These are phyloP conservation scores for Viridothelium virens DNA, from an alignment of 495 filamentous ascomycete species.

Conservation along the genomic window DNA sequence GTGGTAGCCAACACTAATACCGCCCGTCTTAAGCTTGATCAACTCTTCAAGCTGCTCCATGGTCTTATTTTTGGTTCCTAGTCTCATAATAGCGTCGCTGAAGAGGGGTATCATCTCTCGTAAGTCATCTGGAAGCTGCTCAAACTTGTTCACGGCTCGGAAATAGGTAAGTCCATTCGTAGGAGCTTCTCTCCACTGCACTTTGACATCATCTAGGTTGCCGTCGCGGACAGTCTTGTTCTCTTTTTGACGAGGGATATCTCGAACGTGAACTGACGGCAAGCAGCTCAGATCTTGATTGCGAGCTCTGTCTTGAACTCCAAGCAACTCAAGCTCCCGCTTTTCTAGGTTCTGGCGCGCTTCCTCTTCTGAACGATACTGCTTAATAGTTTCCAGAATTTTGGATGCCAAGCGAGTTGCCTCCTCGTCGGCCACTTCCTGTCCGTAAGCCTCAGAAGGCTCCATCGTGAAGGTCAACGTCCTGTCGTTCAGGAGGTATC, in stretches of 20 bases:
- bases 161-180: conserved; percentile 98
- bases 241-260: conserved; percentile 76
- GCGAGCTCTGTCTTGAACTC: conserved; percentile 72
- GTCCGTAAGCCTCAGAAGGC: conserved; percentile 63
- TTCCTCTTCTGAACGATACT: conserved; percentile 61
- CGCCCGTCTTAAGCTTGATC: conserved; percentile 95
- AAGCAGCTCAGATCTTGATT: conserved; percentile 79
- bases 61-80: conserved; percentile 75
- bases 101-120: conserved; percentile 82
- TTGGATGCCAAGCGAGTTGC: conserved; percentile 58
- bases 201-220: conserved; percentile 54
- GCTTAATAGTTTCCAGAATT: conserved; percentile 57
- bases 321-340: conserved; percentile 70
- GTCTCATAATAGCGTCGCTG: conserved; percentile 81
- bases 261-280: conserved; percentile 75
- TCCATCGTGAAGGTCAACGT: conserved; percentile 92
- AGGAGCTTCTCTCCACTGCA: conserved; percentile 85
- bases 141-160: conserved; percentile 71
- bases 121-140: conserved; percentile 76
- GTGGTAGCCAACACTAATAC: conserved; percentile 71
- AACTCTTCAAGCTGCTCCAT: conserved; percentile 94
- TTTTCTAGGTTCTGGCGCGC: conserved; percentile 61
- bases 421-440: conserved; percentile 73
- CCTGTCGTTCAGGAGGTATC: conserved; percentile 80
- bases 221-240: conserved; percentile 60